A percentile compares a stretch with the other conserved stretches of the same genome.
phyloP scores from a whole-genome alignment of 352 stramenopile species.

The Globisporangium emineosum region DNA sequence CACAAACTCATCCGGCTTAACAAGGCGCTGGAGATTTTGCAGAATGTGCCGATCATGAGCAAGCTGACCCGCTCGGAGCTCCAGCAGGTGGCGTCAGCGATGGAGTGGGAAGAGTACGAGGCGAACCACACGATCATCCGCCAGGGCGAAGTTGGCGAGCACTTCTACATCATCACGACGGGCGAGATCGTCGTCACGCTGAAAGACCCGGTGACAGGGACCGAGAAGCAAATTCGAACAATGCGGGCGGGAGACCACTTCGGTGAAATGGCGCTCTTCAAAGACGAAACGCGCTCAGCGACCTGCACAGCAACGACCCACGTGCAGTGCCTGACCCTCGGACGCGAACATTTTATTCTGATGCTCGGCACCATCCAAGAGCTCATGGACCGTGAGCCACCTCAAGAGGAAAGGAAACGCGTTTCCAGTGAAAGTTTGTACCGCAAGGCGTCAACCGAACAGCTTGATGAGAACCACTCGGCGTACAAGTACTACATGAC shows the following conservation, averaged over 20 bases:
- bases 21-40: constrained; percentile 54
- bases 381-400: constrained; percentile 69
- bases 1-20: constrained; percentile 67
- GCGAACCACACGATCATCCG: constrained; percentile 53
- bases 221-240: constrained; percentile 36
- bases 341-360: constrained; percentile 71
- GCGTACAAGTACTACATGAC: constrained; percentile 80
- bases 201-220: constrained; percentile 29
- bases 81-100: constrained; percentile 65
- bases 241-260: constrained; percentile 89
- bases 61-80: constrained; percentile 65
- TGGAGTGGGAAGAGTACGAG: constrained; percentile 82
- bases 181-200: constrained; percentile 73
- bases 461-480: constrained; percentile 28
- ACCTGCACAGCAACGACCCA: constrained; percentile 84
- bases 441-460: constrained; percentile 34
- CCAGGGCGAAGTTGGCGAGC: constrained; percentile 70
- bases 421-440: constrained; percentile 13
- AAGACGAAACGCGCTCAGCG: constrained; percentile 87
- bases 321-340: constrained; percentile 64
- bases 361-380: constrained; percentile 78
- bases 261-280: constrained; percentile 93
- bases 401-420: constrained; percentile 13
- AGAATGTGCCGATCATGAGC: constrained; percentile 58
- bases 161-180: constrained; percentile 79